These are phyloP conservation scores for Melampsora americana DNA, from an alignment of 1,284 basidiomycete species.

Conservation along the genomic window DNA sequence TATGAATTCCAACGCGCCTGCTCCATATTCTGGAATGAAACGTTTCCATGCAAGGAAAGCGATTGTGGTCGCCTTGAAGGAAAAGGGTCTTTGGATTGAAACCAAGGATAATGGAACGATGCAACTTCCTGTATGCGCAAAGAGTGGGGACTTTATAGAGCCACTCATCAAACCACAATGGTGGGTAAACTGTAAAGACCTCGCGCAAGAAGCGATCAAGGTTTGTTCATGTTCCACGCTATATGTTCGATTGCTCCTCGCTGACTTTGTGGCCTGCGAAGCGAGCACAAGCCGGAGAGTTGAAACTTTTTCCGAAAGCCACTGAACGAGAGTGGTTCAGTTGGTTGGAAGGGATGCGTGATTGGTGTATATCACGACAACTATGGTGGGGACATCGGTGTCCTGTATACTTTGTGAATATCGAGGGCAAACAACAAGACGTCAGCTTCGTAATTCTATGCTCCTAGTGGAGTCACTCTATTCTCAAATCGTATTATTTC, in stretches of 20 bases:
- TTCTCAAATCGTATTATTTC: neutral
- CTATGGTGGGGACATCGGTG: constrained; percentile 99
- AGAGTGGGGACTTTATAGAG: constrained; percentile 95
- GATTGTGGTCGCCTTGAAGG: constrained; percentile 80
- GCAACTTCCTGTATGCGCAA: constrained; percentile 89
- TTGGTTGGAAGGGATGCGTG: constrained; percentile 94
- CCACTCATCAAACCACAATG: constrained; percentile 96
- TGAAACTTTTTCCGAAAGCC: constrained; percentile 74
- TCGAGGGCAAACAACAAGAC: constrained; percentile 75
- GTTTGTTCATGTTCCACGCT: constrained; percentile 56
- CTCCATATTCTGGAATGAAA: constrained; percentile 75
- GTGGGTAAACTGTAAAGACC: constrained; percentile 93
- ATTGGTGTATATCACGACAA: constrained; percentile 99
- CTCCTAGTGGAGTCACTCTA: neutral
- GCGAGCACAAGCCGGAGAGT: constrained; percentile 81
- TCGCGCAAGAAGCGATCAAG: constrained; percentile 85
- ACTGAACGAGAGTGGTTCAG: constrained; percentile 94
- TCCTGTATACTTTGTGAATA: constrained; percentile 87
- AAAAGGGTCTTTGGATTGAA: constrained; percentile 80
- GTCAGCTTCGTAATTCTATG: constrained; percentile 56
- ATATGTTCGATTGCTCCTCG: constrained; percentile 7
- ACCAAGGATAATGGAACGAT: constrained; percentile 86
- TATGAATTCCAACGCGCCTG: constrained; percentile 84
- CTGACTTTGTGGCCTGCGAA: constrained; percentile 52
- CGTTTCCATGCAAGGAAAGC: constrained; percentile 87